Percentiles rank a stretch among this genome's conserved stretches.
phyloP scores from a whole-genome alignment of 345 rosid species.

The Ailanthus altissimus region DNA sequence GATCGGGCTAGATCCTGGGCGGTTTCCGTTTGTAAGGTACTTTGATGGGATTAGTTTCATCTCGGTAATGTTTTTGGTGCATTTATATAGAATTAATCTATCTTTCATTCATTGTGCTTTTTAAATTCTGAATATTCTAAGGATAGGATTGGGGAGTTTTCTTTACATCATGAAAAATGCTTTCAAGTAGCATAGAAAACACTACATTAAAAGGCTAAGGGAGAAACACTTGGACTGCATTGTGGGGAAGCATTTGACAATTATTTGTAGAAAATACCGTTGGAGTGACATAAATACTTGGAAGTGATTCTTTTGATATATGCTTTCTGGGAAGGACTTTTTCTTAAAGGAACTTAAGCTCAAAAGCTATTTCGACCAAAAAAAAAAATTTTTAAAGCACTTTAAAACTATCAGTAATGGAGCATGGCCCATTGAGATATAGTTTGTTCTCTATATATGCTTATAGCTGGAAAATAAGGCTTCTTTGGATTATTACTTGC shows the following conservation, averaged over 20 bases:
- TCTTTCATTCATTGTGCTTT: neutral
- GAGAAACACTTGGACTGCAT: neutral
- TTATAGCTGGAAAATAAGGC: neutral
- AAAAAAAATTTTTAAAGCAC: neutral
- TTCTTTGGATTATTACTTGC: neutral
- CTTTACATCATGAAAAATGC: neutral
- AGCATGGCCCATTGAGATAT: neutral
- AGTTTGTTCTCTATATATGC: neutral
- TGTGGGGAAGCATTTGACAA: neutral
- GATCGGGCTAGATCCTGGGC: constrained; percentile 91
- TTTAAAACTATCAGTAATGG: neutral
- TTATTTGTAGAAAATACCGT: neutral
- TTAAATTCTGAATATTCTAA: neutral
- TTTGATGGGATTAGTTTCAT: neutral
- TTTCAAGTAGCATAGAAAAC: neutral
- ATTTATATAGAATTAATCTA: neutral
- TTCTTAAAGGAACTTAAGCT: neutral
- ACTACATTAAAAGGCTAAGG: too few relatives aligned
- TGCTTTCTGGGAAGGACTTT: neutral
- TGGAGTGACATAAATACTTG: neutral
- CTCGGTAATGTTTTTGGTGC: neutral
- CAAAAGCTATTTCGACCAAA: neutral
- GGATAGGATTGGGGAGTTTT: neutral
- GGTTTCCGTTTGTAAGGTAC: constrained; percentile 75
- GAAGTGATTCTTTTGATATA: too few relatives aligned